phyloP scores from a whole-genome alignment of 805 yeast genomes.

The Candida insectalens region DNA sequence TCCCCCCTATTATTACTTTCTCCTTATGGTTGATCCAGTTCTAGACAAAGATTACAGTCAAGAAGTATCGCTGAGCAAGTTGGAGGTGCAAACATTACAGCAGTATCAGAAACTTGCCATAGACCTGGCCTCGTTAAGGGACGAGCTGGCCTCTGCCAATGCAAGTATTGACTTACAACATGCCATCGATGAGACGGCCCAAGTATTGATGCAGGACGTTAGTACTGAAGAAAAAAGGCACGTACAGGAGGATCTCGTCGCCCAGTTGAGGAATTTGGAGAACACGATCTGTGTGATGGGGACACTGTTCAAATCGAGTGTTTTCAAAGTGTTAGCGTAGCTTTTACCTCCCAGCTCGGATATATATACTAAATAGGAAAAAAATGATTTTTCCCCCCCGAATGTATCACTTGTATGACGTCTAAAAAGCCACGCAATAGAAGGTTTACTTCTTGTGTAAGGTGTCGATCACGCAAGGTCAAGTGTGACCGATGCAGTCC shows the following conservation, averaged over 20 bases:
- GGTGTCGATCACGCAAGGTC: constrained; percentile 8
- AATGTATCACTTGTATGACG: no score
- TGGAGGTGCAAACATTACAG: constrained; percentile 17
- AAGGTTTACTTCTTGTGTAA: constrained; percentile 5
- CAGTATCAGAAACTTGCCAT: constrained; percentile 29
- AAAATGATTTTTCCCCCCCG: no score
- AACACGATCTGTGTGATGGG: constrained; percentile 17
- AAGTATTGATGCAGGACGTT: background rate
- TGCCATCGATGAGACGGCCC: constrained; percentile 14
- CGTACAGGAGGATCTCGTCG: background rate
- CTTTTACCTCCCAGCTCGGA: no score
- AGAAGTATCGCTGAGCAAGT: no score
- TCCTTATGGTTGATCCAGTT: no score
- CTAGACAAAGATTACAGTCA: no score
- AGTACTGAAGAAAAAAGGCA: background rate
- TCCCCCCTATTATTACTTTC: no score
- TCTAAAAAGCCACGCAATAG: constrained; percentile 5
- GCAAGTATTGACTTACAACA: constrained; percentile 9
- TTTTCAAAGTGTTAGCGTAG: constrained; percentile 14
- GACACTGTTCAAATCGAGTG: constrained; percentile 20
- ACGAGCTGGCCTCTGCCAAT: constrained; percentile 15
- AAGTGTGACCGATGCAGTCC: constrained; percentile 11
- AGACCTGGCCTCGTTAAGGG: constrained; percentile 19
- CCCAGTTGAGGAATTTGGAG: constrained; percentile 6
- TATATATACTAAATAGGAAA: no score